Conservation (phyloP, 495 filamentous ascomycete species). For the Penicillium coffeae region DNA sequence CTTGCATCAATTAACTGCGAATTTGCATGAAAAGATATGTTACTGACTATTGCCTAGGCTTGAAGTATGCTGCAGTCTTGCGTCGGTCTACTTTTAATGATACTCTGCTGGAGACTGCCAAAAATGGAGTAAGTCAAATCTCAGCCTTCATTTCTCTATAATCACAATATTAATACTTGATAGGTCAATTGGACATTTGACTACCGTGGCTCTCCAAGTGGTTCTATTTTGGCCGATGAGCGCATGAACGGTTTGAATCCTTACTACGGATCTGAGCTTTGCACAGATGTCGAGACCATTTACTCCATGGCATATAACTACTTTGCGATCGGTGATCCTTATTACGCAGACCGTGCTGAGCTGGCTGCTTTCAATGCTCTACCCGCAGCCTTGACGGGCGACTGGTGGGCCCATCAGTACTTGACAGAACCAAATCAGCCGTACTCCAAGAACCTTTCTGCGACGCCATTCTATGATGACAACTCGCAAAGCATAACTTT, state of each 20-base stretch:
- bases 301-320: conserved; percentile 43
- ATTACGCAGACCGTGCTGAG: conserved; percentile 56
- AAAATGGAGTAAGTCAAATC: conserved; percentile 35
- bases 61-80: conserved; percentile 43
- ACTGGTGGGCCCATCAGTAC: conserved; percentile 63
- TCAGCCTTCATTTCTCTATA: conserved; percentile 38
- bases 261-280: conserved; percentile 39
- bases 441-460: conserved; percentile 40
- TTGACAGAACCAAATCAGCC: conserved; percentile 56
- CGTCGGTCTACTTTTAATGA: conserved; percentile 39
- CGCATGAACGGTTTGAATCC: conserved; percentile 27
- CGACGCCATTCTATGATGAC: conserved; percentile 50
- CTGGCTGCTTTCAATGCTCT: conserved; percentile 57
- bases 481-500: conserved; percentile 19
- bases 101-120: conserved; percentile 32
- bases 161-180: conserved; percentile 6
- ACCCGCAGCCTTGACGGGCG: conserved; percentile 50
- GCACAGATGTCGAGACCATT: conserved; percentile 41
- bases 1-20: too few relatives aligned
- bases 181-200: conserved; percentile 44
- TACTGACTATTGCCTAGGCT: neutral
- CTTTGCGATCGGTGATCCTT: conserved; percentile 38
- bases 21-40: neutral
- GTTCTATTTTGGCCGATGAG: conserved; percentile 39
- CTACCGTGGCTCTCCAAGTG: conserved; percentile 43